Evolutionary conservation across 345 rosid genomes (phyloP), one percentile per base, ranked within the genome.

Genomic region (Euphorbia peplus): DNA sequence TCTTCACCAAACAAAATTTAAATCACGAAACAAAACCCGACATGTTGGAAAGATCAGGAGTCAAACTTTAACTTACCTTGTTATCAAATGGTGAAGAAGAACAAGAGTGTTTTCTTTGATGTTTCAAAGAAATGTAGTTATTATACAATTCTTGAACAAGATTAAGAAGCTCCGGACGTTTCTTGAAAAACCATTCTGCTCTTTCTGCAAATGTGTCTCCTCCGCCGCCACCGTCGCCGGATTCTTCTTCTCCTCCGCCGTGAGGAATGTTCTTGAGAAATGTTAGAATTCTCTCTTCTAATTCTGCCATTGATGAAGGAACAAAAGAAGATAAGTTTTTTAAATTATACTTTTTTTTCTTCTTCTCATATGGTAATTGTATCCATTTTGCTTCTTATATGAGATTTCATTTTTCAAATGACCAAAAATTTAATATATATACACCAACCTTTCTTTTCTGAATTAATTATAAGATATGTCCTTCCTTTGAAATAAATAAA

Each of bases 141-240:
- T 81, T 85, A 80, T 87, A 87, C 37, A 89, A 61, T 79, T 89
- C 96, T 1, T 83, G 76, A 59, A 88, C 87, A 39, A 87, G 80
- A 37, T 79, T 75, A 35, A 83, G 78, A 55, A 89, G 86, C 60
- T 78, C 83, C 52, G 96, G 96, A 32, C 92, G 84, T 69, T 73
- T 83, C 75, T 76, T 83, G 82, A 85, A 89, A 76, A 83, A 89
- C 71, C 88, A 84, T 63, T 89, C 87, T 51, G 96, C 92, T 0
- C 96, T 83, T 46, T 84, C 83, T 35, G 84, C 85, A 47, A 89
- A 87, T 1, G 87, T 84, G 50, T 89, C 90, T 10, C 83, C 82
- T 0, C 67, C 77, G 22, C 28, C 56, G 52, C 52, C 52, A 5
- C 37, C 37, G 22, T 9, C 22, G 22, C 42, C 11, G 7, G 75